Evolutionary conservation across 2,329 filamentous ascomycete genomes (phyloP).

Genomic region (Drechslerella stenobrocha): DNA sequence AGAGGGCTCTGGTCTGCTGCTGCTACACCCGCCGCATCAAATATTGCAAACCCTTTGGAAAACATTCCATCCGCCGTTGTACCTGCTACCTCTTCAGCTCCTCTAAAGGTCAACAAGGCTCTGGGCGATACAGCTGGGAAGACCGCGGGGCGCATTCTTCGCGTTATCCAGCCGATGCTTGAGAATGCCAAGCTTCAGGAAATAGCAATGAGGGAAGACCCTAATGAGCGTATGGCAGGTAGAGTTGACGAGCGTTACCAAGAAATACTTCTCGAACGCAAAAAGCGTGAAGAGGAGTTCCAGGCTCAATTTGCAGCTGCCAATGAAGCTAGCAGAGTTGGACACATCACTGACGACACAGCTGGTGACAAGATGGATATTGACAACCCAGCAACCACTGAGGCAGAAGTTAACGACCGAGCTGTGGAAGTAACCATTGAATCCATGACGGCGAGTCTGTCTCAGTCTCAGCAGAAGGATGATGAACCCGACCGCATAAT

Average conservation of each 20-base stretch:
- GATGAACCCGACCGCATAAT: conserved; percentile 28
- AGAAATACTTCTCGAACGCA: conserved; percentile 32
- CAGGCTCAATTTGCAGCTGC: conserved; percentile 19
- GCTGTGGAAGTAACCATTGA: conserved; percentile 31
- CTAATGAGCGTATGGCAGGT: conserved; percentile 40
- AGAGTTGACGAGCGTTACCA: conserved; percentile 46
- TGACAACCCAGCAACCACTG: conserved; percentile 12
- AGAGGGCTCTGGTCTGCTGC: conserved; percentile 15
- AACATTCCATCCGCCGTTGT: neutral
- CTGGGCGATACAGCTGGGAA: conserved; percentile 42
- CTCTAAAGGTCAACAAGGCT: conserved; percentile 23
- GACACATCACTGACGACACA: conserved; percentile 6
- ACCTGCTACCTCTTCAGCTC: conserved; percentile 2
- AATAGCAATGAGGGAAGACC: conserved; percentile 40
- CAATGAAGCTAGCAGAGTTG: conserved; percentile 7
- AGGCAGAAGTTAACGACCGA: conserved; percentile 37
- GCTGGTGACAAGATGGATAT: conserved; percentile 30
- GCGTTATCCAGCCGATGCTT: conserved; percentile 44
- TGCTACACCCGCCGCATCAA: conserved; percentile 32
- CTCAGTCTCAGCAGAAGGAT: conserved; percentile 28
- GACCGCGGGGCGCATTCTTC: conserved; percentile 40
- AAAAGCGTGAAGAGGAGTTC: conserved; percentile 42
- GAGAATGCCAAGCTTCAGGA: conserved; percentile 41
- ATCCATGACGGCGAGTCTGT: conserved; percentile 34
- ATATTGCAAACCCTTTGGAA: conserved; percentile 35